These are phyloP conservation scores for Coniella vitis DNA, from an alignment of 2,329 filamentous ascomycete genomes.

Conservation along the genomic window DNA sequence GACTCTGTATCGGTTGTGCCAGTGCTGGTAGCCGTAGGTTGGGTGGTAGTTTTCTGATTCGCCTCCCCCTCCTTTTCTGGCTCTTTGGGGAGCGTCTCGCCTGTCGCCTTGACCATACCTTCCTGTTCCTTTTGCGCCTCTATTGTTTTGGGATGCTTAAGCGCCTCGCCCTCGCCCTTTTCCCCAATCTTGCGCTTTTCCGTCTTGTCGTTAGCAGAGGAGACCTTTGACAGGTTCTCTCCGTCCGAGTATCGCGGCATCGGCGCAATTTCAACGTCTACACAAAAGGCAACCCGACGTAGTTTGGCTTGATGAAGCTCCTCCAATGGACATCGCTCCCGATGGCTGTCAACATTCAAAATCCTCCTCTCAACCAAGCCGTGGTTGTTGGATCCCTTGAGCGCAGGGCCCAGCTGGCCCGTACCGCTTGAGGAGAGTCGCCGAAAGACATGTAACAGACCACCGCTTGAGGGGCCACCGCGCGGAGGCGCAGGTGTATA, in stretches of 20 bases:
- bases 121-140: constrained; percentile 48
- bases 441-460: constrained; percentile 76
- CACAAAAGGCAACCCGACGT: constrained; percentile 85
- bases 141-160: constrained; percentile 58
- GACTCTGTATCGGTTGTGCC: constrained; percentile 1
- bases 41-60: constrained; percentile 20
- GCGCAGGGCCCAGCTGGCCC: constrained; percentile 38
- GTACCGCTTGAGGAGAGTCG: constrained; percentile 61
- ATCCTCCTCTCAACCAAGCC: constrained; percentile 73
- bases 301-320: constrained; percentile 78
- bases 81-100: constrained; percentile 33
- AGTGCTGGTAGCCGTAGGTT: neutral
- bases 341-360: constrained; percentile 75
- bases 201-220: constrained; percentile 46
- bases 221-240: constrained; percentile 36
- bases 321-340: constrained; percentile 70
- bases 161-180: constrained; percentile 65
- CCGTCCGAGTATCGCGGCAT: constrained; percentile 70
- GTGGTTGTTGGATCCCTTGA: constrained; percentile 45
- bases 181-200: constrained; percentile 59
- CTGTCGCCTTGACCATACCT: constrained; percentile 35
- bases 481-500: constrained; percentile 72
- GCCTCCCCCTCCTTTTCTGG: constrained; percentile 28
- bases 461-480: constrained; percentile 46
- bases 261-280: constrained; percentile 94